Evolutionary conservation across 225 moss, liverwort and hornwort genomes (phyloP), one percentile per base, ranked within the genome.

Genomic region (Anthoceros angustus): DNA sequence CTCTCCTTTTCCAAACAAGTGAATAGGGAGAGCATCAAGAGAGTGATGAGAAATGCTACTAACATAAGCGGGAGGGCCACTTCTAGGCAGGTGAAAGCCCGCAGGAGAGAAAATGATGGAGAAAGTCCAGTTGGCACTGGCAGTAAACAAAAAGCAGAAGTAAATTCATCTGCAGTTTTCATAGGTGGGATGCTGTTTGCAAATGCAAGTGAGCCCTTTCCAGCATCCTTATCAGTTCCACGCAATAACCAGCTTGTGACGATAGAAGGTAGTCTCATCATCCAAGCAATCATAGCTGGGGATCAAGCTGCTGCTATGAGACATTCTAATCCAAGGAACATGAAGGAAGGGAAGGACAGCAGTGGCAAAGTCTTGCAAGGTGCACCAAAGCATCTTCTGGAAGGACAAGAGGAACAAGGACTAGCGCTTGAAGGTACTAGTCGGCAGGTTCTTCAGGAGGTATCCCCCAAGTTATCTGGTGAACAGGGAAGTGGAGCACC

Each of bases 221-320:
- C 72, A 12, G 73, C 81, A 41, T 83, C 77, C 39, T 69, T 83
- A 40, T 77, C 80, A 70, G 72, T 83, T 71, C 79, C 78, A 7
- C 62, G 79, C 25, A 70, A 76, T 21, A 85, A 85, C 9, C 72
- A 69, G 62, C 78, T 87, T 66, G 74, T 81, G 9, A 83, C 82
- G 76, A 77, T 85, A 41, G 82, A 87, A 68, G 79, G 82, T 20
- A 83, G 82, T 68, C 71, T 87, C 43, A 87, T 83, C 41, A 80
- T 83, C 72, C 82, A 77, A 75, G 77, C 77, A 46, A 72, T 85
- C 20, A 76, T 79, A 70, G 80, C 79, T 42, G 76, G 79, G 45
- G 80, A 87, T 66, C 75, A 79, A 77, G 77, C 85, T 26, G 77
- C 75, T 32, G 32, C 55, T 15, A 20, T 18, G 23, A 55, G 55